Percentiles rank a stretch among this genome's conserved stretches.
These are phyloP conservation scores for Exophiala calicioides DNA, from an alignment of 2,329 filamentous ascomycete species.

Conservation along the genomic window DNA sequence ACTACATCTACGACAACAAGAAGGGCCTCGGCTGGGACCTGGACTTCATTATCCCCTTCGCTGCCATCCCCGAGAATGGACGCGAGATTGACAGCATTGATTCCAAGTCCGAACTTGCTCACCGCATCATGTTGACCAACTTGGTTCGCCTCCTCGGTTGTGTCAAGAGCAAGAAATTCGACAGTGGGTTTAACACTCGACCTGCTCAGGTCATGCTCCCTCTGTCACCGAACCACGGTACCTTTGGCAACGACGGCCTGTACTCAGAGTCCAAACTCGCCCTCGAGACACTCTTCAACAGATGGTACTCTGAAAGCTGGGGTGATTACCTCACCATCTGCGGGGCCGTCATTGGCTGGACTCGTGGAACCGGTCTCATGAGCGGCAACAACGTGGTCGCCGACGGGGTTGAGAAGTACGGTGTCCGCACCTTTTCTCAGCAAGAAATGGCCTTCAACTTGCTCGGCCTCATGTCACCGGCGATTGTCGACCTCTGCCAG, in stretches of 20 bases:
- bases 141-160: constrained; percentile 84
- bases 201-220: constrained; percentile 96
- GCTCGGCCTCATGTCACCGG: constrained; percentile 90
- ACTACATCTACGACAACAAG: constrained; percentile 97
- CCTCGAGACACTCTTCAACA: constrained; percentile 95
- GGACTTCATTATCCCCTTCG: constrained; percentile 93
- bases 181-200: constrained; percentile 87
- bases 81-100: constrained; percentile 96
- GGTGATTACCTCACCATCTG: constrained; percentile 96
- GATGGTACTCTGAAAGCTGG: constrained; percentile 98
- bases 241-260: constrained; percentile 94
- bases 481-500: constrained; percentile 94
- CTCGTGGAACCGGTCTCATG: constrained; percentile 97
- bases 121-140: constrained; percentile 99
- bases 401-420: constrained; percentile 93
- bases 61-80: constrained; percentile 95
- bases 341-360: constrained; percentile 98
- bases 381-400: constrained; percentile 96
- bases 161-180: constrained; percentile 87
- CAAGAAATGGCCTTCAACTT: constrained; percentile 99
- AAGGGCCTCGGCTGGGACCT: constrained; percentile 97
- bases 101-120: constrained; percentile 94
- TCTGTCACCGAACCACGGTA: constrained; percentile 96
- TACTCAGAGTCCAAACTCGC: constrained; percentile 98
- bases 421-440: constrained; percentile 97